phyloP scores from a whole-genome alignment of 306 rosid species.

The Glycine latifolia region DNA sequence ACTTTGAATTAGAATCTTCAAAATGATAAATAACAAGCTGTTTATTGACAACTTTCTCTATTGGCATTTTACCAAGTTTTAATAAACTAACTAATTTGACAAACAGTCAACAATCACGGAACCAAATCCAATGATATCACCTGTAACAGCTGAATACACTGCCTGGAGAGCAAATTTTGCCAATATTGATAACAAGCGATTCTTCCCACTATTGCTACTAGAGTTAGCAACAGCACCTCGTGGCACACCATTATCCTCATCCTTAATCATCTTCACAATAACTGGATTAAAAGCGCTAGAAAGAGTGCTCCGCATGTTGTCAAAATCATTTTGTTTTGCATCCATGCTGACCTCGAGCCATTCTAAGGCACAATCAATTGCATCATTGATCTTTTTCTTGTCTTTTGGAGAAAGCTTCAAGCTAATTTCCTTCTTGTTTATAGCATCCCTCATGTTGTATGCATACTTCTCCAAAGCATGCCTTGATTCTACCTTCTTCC shows the following conservation, averaged over 20 bases:
- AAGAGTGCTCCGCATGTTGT: neutral
- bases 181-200: neutral
- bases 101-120: neutral
- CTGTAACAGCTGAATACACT: neutral
- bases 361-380: neutral
- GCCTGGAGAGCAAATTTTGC: neutral
- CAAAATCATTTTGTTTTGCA: neutral
- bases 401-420: neutral
- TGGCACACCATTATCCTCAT: too few species aligned
- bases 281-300: neutral
- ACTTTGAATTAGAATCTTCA: too few species aligned
- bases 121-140: neutral
- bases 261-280: too few species aligned
- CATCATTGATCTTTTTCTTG: slow-evolving; percentile 2
- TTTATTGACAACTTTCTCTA: too few species aligned
- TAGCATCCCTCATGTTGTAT: neutral
- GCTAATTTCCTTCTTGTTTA: neutral
- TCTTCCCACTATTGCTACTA: neutral
- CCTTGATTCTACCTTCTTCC: neutral
- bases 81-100: too few species aligned
- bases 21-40: too few species aligned
- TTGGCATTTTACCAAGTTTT: too few species aligned
- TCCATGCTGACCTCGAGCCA: neutral
- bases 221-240: too few species aligned
- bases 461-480: neutral